Base-by-base conservation (phyloP, 2,329 filamentous ascomycete species). In the Magnaporthiopsis poae region DNA sequence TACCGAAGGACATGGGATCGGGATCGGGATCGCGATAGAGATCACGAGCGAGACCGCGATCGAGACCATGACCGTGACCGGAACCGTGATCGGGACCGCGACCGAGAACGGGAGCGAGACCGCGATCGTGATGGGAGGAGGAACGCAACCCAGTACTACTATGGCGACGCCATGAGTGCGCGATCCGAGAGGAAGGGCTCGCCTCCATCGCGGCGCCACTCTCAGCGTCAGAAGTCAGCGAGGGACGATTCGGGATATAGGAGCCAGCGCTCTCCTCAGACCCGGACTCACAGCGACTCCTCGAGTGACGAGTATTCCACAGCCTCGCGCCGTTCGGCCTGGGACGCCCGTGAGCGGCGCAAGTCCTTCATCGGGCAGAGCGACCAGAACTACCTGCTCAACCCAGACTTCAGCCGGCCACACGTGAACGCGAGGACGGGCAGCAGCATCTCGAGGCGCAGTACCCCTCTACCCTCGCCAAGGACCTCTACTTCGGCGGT, bases 281-380 rank as follows among this genome's bases (percentile, higher is more conserved):
- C 72, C 1, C 69, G 73, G 4, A 72, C 74, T 18, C 75, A 76
- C n/a, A 75, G 75, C 8, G 78, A 73, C 25, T 76, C 76, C 46
- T 79, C 78, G 2, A 77, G 76, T 33, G 79, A 80, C 27, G 80
- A 81, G 12, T 71, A 75, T 39, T 68, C 73, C 13, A 77, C 73
- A 66, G 71, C 71, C 2, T 69, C 27, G 69, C 68, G 69, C 13
- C 74, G 66, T 63, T 74, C 66, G 65, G 74, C 71, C 52, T 74
- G 73, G 52, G 68, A 70, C 25, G 73, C 72, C 46, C 74, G 73
- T 52, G 67, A 71, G n/a, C 73, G 74, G 8, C 74, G 75, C 36
- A 76, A 75, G 66, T 77, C 77, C 1, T 68, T 76, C 13, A 69
- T 77, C 2, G 68, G 75, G 13, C 78, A 79, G 65, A 77, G 78